Evolutionary conservation across 129 eudicot genomes (phyloP), one percentile per base, ranked within the genome.

Genomic region (Lonicera japonica): DNA sequence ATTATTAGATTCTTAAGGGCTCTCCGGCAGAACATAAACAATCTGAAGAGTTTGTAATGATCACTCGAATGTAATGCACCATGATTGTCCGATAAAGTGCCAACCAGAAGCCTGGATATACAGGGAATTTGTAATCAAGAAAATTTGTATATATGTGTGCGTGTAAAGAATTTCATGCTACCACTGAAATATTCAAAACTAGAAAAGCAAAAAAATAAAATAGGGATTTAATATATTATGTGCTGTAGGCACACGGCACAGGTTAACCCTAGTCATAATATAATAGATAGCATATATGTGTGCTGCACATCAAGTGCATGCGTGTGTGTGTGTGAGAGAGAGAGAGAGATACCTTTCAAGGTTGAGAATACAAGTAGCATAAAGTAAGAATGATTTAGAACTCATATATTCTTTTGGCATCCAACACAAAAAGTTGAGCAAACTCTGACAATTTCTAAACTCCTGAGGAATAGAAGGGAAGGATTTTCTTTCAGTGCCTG

Each of bases 1-100:
- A 70, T 70, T 66, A 75, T 45, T 47, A 92, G 59, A 65, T 67
- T 51, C 53, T 80, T 83, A 2, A 92, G 80, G 68, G 83, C 67
- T 67, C 82, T 82, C 40, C 99, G 84, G 55, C 96, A 87, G 61
- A 83, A 80, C 58, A 78, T 57, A 52, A 88, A 70, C 77, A 92
- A 75, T 63, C 66, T 71, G 34, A 82, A 63, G 29, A 80, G 80
- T 70, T 84, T 73, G 73, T 25, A n/a, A 48, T 54, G 73, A 22
- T 64, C 70, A 47, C 19, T 46, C 34, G 60, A 58, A 7, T 23
- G 71, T 40, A 67, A 14, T 41, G 61, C 63, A 11, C 58, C 70
- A 21, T 56, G 61, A 61, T 64, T 17, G 43, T 71, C 75, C 39
- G 82, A 54, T 60, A 88, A 71, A 75, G 74, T 55, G 65, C 81